Base-by-base conservation (phyloP, 306 rosid genomes). In the Herpetospermum pedunculosum region DNA sequence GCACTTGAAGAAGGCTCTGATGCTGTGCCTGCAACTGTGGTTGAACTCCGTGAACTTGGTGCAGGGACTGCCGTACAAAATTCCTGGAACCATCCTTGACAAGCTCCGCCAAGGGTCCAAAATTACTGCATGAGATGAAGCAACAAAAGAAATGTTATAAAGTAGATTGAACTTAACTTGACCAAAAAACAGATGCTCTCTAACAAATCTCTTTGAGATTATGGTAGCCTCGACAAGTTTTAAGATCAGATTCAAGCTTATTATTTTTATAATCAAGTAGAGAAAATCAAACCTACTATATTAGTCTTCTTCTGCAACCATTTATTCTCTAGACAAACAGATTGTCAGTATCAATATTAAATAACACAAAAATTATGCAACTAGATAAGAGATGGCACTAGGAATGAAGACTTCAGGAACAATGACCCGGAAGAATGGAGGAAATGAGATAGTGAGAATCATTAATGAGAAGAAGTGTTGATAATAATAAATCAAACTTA, bases 11-110 rank as follows among this genome's bases (percentile, higher is more conserved):
- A 72, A 93, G 73, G 78, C 68, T 82, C 82, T 87, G 94, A 67
- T 80, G 89, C 68, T 84, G 96, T 72, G 85, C 80, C 81, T 81
- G 91, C 78, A 89, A 8, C 53, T 86, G 98, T 37, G 89, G 72
- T 79, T 85, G 96, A 55, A 83, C 65, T 75, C 87, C 96, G 49
- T 79, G 89, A 82, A 78, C 77, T 80, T 87, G 96, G 74, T 78
- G 92, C 78, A 83, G 94, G 79, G 75, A 68, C 63, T 87, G 98
- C 28, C 81, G 94, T 34, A 75, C 85, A 74, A 59, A 46, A 86
- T 80, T 91, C 80, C 78, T 87, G 77, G 94, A 80, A 81, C 88
- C 87, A 82, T 88, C 96, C 85, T 89, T 93, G 70, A 93, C 87
- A 78, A 80, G 81, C 80, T 93, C 96, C 72, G 65, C 80, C 74